phyloP scores from a whole-genome alignment of 2,329 filamentous ascomycete species.

The Colletotrichum sp. region DNA sequence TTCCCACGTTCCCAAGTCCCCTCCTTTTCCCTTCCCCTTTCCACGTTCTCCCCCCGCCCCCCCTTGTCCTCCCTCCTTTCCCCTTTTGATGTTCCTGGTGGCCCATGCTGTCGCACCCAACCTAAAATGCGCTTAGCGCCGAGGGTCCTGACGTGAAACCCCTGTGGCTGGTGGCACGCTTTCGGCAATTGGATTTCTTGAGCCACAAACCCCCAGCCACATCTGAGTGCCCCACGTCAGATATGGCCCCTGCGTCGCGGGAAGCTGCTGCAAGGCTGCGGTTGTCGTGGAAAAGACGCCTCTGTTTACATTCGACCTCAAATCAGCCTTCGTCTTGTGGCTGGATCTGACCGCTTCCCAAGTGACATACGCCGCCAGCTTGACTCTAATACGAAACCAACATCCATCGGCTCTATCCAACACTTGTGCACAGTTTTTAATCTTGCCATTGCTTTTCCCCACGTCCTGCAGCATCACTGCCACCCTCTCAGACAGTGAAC shows the following conservation, averaged over 20 bases:
- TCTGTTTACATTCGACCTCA: constrained; percentile 20
- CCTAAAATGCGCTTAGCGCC: constrained; percentile 18
- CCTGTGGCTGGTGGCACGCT: not conserved
- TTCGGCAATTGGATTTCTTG: not conserved
- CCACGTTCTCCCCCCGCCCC: constrained; percentile 8
- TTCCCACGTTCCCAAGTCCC: not conserved
- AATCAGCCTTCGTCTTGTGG: not conserved
- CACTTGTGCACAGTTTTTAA: not conserved
- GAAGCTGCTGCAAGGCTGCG: constrained; percentile 25
- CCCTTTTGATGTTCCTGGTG: constrained; percentile 1
- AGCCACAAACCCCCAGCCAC: constrained; percentile 23
- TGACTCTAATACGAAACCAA: not conserved
- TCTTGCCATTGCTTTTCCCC: not conserved
- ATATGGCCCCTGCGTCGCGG: not conserved
- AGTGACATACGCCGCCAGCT: not conserved
- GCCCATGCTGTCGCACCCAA: constrained; percentile 13
- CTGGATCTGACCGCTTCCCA: not conserved
- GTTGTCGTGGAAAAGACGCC: constrained; percentile 27
- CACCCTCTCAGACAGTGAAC: not conserved
- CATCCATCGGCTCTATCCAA: not conserved
- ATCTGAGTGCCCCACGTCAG: not conserved
- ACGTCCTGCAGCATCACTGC: not conserved
- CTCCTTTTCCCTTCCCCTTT: constrained; percentile 14
- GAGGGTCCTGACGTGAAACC: constrained; percentile 20
- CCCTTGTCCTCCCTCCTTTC: constrained; percentile 10